These are phyloP conservation scores for Exophiala calicioides DNA, from an alignment of 2,329 filamentous ascomycete genomes.

Conservation along the genomic window DNA sequence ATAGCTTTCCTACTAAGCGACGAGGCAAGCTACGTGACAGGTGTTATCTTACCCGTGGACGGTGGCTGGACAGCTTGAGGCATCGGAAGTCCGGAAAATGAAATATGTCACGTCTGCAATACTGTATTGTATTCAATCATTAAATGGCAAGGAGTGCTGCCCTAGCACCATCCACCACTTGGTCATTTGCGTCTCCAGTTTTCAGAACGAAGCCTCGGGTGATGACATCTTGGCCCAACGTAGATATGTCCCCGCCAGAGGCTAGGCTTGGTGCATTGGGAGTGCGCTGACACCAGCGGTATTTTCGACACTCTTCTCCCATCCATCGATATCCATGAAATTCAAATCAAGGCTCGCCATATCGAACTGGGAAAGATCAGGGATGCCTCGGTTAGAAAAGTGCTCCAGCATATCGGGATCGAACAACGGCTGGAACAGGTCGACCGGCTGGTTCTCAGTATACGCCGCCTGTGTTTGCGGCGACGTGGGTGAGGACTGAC, in stretches of 20 bases:
- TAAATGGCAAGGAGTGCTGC: no score
- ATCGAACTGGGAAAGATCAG: conserved; percentile 10
- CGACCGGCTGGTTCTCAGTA: conserved; percentile 2
- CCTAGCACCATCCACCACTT: no score
- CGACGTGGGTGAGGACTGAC: neutral
- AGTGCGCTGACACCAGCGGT: no score
- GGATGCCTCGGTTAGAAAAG: conserved; percentile 6
- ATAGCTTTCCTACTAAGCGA: conserved; percentile 53
- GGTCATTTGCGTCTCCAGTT: no score
- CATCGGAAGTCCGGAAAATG: no score
- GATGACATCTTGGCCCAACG: no score
- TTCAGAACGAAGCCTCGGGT: no score
- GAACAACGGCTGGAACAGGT: conserved; percentile 10
- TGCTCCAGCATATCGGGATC: conserved; percentile 16
- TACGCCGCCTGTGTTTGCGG: neutral
- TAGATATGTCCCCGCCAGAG: no score
- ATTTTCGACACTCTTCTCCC: no score
- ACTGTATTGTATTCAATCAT: no score
- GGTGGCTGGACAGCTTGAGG: conserved; percentile 46
- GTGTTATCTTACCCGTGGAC: conserved; percentile 47
- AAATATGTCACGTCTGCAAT: no score
- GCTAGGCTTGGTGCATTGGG: no score
- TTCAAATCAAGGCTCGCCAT: conserved; percentile 5
- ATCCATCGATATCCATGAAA: conserved; percentile 7
- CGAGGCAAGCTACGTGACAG: conserved; percentile 49